Evolutionary conservation across 108 stramenopile genomes (phyloP).

Genomic region (Nannochloropsis granulata): DNA sequence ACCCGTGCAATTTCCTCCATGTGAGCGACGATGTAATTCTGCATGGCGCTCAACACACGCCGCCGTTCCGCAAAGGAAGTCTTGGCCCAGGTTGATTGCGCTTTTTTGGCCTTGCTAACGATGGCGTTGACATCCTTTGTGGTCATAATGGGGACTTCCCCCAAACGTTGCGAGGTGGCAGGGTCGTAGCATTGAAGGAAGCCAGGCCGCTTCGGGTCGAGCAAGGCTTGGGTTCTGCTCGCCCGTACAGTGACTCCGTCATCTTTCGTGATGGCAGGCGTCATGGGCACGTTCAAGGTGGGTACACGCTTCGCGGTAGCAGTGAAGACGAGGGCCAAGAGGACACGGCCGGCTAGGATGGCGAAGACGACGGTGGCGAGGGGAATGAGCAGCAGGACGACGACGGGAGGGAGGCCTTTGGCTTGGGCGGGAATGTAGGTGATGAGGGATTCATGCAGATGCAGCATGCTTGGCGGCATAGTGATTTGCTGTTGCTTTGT

Average conservation of each 20-base stretch:
- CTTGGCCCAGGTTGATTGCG: constrained; percentile 68
- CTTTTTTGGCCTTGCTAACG: constrained; percentile 52
- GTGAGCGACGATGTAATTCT: constrained; percentile 68
- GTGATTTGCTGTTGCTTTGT: no score
- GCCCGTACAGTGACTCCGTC: background rate
- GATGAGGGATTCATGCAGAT: background rate
- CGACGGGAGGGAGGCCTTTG: background rate
- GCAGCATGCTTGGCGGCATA: background rate
- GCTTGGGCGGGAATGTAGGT: background rate
- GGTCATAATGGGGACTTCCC: constrained; percentile 61
- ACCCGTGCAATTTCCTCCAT: constrained; percentile 73
- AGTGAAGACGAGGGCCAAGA: background rate
- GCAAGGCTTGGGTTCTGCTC: background rate
- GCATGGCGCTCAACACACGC: constrained; percentile 71
- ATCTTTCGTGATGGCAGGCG: background rate
- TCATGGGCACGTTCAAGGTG: background rate
- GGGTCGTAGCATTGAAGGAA: constrained; percentile 79
- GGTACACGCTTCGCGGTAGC: background rate
- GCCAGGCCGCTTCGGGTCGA: constrained; percentile 42
- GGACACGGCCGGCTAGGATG: background rate
- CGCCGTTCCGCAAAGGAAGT: constrained; percentile 78
- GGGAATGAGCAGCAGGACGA: background rate
- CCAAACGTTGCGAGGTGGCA: constrained; percentile 59
- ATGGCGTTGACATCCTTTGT: constrained; percentile 49
- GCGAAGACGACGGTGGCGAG: background rate